Percentiles rank a stretch among this genome's conserved stretches.
Evolutionary conservation across 768 basidiomycete genomes (phyloP).

Genomic region (Trametes cingulata): DNA sequence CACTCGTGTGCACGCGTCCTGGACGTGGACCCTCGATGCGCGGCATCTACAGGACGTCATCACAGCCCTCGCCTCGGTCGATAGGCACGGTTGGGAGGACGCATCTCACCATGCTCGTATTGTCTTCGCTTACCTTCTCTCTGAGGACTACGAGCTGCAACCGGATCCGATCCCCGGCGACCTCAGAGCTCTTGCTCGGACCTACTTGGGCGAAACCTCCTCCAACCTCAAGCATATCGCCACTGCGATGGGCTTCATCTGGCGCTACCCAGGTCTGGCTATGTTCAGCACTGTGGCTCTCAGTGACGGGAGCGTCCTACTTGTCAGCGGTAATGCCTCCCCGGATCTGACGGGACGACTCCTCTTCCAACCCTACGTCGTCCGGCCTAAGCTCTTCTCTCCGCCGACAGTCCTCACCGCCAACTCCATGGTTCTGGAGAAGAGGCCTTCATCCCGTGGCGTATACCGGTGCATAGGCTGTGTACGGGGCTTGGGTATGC

Average conservation of each 20-base stretch:
- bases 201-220: neutral
- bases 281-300: constrained; percentile 2
- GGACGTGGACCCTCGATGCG: neutral
- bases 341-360: neutral
- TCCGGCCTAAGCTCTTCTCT: constrained; percentile 13
- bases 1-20: neutral
- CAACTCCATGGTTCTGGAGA: constrained; percentile 8
- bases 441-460: neutral
- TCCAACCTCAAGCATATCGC: constrained; percentile 5
- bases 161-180: neutral
- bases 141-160: constrained; percentile 1
- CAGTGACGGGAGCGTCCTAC: constrained; percentile 4
- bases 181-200: neutral
- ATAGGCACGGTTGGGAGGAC: neutral
- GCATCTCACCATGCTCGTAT: neutral
- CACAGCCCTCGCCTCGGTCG: neutral
- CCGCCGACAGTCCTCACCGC: constrained; percentile 8
- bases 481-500: constrained; percentile 8
- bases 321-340: constrained; percentile 8
- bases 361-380: constrained; percentile 9
- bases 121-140: constrained; percentile 7
- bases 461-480: constrained; percentile 5
- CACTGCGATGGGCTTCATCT: constrained; percentile 6
- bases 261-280: neutral
- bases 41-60: neutral